Evolutionary conservation across 2,329 filamentous ascomycete genomes (phyloP), one percentile per base, ranked within the genome.

Genomic region (Talaromyces sp.): DNA sequence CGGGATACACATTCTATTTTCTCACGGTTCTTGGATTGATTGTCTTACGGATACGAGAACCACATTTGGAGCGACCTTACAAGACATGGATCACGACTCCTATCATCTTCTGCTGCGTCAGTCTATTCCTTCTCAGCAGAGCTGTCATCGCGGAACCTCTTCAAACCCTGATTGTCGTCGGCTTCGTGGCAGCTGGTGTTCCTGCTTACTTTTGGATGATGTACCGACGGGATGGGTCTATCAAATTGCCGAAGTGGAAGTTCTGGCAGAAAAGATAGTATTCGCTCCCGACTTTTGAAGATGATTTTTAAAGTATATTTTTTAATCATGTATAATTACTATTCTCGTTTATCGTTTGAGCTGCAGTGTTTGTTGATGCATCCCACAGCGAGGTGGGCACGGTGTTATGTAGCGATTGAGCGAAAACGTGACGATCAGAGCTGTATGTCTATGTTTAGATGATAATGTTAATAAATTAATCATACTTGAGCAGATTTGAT

Each of bases 31-130:
- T 99, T 0, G 95, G 95, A 0, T 84, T 99, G 58, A 97, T 99
- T 68, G 86, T 99, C 61, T 83, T 99, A 67, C 86, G 95, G 35
- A 92, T 98, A 35, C 86, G 86, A 68, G 95, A 99, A 77, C 95
- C 95, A 3, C 84, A 89, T 68, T 84, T 99, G 54, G 93, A 97
- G 76, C 82, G 95, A 31, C 94, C 95, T 0, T 99, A 99, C 79
- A 89, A 88, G 76, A 97, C 93, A 3, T 99, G 94, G 95, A 97
- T 99, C 73, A 90, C 90, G 0, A 99, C 95, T 2, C 95, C 95
- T 11, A 94, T 99, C 69, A 94, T 97, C 64, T 99, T 99, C 77
- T 99, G 95, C 84, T 99, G 95, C 74, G 95, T 99, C 45, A 96
- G 92, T 75, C 78, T 99, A 69, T 99, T 99, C 75, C 78, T 99